Conservation (phyloP, 31 red algal genomes). For the Odonthalia washingtoniensis region DNA sequence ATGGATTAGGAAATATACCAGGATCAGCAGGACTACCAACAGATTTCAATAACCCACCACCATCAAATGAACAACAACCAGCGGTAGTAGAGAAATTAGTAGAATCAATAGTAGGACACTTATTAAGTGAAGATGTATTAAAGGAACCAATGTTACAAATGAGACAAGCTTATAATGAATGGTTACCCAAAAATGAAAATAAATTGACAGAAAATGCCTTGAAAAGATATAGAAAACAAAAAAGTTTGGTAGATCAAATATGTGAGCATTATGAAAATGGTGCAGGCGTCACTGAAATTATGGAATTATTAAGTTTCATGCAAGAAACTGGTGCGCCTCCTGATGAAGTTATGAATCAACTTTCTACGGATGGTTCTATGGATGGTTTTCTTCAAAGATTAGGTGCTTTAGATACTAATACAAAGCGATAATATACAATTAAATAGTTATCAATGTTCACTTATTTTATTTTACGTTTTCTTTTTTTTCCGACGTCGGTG, state of each 20-base stretch:
- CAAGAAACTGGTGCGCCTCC: conserved; percentile 69
- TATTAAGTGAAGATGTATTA: conserved; percentile 68
- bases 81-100: conserved; percentile 68
- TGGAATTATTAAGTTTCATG: conserved; percentile 70
- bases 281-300: conserved; percentile 48
- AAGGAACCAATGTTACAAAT: conserved; percentile 68
- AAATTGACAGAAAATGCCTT: conserved; percentile 36
- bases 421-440: background rate
- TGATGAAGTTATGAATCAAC: conserved; percentile 50
- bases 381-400: conserved; percentile 40
- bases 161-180: conserved; percentile 56
- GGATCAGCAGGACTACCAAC: no score
- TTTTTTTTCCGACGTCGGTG: no score
- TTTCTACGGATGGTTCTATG: conserved; percentile 21
- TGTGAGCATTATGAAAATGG: conserved; percentile 59
- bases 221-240: conserved; percentile 49
- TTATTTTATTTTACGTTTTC: no score
- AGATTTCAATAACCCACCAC: background rate
- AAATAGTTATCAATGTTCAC: no score
- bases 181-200: conserved; percentile 53
- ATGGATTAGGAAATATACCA: background rate
- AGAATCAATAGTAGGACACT: conserved; percentile 59
- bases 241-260: conserved; percentile 56
- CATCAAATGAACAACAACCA: conserved; percentile 15
- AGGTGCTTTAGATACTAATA: background rate